These are phyloP conservation scores for Dryadomyces quercus-mongolicae DNA, from an alignment of 2,329 filamentous ascomycete genomes.

Conservation along the genomic window DNA sequence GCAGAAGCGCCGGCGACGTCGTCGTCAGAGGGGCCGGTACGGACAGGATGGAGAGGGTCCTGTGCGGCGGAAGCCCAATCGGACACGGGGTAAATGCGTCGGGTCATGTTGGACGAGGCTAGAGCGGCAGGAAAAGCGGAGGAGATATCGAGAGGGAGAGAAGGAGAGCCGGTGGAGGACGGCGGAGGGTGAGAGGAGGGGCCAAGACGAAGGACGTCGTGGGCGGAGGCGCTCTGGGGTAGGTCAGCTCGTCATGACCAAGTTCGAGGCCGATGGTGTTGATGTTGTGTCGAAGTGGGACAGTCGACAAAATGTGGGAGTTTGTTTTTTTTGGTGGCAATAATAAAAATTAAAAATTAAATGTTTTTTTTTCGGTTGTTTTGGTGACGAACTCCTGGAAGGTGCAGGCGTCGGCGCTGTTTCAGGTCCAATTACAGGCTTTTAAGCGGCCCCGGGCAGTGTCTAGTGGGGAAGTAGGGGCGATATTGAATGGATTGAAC, in stretches of 20 bases:
- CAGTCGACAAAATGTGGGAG: neutral
- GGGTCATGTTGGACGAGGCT: slow-evolving; percentile 13
- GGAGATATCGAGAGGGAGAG: neutral
- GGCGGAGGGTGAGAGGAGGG: neutral
- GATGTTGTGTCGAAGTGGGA: neutral
- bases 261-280: neutral
- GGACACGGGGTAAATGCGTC: slow-evolving; percentile 25
- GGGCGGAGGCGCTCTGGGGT: neutral
- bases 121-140: neutral
- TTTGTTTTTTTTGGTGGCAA: neutral
- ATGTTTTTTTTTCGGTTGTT: neutral
- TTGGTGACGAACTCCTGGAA: neutral
- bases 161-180: neutral
- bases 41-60: slow-evolving; percentile 15
- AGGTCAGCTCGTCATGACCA: slow-evolving; percentile 1
- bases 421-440: neutral
- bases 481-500: too few relatives aligned
- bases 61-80: slow-evolving; percentile 28
- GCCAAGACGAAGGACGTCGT: neutral
- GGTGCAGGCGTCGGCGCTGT: neutral
- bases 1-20: neutral
- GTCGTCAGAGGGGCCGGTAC: neutral
- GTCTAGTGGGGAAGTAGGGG: neutral
- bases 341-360: neutral
- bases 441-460: neutral